These are phyloP conservation scores for Ceratocystis albifundus DNA, from an alignment of 2,329 filamentous ascomycete genomes.

Conservation along the genomic window DNA sequence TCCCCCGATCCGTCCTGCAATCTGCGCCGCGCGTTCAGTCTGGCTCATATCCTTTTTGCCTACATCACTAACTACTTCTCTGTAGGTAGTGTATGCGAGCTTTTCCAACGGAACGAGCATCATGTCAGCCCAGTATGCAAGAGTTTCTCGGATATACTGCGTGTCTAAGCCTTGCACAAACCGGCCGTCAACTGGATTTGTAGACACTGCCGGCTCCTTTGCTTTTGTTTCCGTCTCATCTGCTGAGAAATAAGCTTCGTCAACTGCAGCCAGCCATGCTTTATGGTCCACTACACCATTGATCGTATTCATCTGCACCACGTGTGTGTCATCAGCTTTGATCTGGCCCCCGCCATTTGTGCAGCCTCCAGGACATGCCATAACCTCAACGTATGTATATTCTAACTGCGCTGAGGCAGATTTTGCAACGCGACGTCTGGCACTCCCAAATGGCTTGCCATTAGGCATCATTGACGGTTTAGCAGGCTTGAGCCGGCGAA, in stretches of 20 bases:
- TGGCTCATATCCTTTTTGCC: conserved; percentile 62
- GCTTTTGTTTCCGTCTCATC: conserved; percentile 37
- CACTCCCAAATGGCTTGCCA: conserved; percentile 49
- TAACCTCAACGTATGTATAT: conserved; percentile 92
- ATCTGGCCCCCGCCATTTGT: conserved; percentile 96
- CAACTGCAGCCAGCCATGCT: conserved; percentile 68
- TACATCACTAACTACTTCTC: conserved; percentile 88
- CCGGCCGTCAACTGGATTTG: conserved; percentile 30
- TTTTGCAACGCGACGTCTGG: conserved; percentile 32
- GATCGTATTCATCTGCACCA: conserved; percentile 37
- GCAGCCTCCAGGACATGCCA: conserved; percentile 98
- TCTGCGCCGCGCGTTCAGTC: conserved; percentile 70
- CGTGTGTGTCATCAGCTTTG: conserved; percentile 68
- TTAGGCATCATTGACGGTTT: conserved; percentile 69
- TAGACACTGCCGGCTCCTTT: not conserved
- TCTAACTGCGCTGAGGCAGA: conserved; percentile 43
- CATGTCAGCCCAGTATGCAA: conserved; percentile 63
- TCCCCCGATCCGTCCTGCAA: conserved; percentile 83
- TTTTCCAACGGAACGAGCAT: conserved; percentile 60
- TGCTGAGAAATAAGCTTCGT: conserved; percentile 81
- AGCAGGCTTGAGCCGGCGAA: conserved; percentile 77
- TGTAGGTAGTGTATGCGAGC: conserved; percentile 74
- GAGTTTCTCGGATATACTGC: conserved; percentile 51
- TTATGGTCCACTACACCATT: conserved; percentile 68
- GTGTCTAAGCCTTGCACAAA: conserved; percentile 55